Base-by-base conservation (phyloP, 2,329 filamentous ascomycete species). In the Xylaria sp. region DNA sequence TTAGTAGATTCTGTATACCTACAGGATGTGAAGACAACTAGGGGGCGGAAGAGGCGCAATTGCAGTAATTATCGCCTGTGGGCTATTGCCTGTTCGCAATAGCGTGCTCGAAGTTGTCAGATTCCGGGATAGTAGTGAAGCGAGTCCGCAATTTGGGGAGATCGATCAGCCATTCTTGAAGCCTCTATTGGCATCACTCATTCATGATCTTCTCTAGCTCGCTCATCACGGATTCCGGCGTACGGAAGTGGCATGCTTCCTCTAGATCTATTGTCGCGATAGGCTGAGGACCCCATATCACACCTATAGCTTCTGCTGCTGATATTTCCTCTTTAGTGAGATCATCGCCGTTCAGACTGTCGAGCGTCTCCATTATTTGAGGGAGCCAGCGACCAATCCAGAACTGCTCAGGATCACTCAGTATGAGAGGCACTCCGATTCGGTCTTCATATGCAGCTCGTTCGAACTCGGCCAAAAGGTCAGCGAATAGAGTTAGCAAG, bases 341-440 rank as follows among this genome's bases (percentile, higher is more conserved):
- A 54, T 64, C 34, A 27, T 50, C 19, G n/a, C 50, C 56, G 5
- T 64, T 21, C 14, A 68, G 36, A 7, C 4, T 24, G 12, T 56
- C 61, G 2, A 68, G 50, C 14, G 24, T 36, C 30, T 64, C 55
- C 4, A 4, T 24, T 1, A 68, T 61, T 19, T n/a, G 57, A 27
- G 62, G 66, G 47, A 68, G 62, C 66, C 66, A 68, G 8, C 34
- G 62, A n/a, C 8, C 32, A 1, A 59, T 62, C 57, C 57, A 58
- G 39, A 68, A 68, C 21, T 48, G 27, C 30, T 68, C 57, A 6
- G 66, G 53, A 2, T 68, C 51, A 9, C 47, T 21, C 12, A 53
- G 9, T 47, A 65, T 61, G 3, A 68, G 58, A 61, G 66, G 53
- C 19, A 12, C 32, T 4, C 62, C 62, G 21, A 14, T n/a, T 45